Evolutionary conservation across 2,329 filamentous ascomycete genomes (phyloP), one percentile per base, ranked within the genome.

Genomic region (Colletotrichum graminicola): DNA sequence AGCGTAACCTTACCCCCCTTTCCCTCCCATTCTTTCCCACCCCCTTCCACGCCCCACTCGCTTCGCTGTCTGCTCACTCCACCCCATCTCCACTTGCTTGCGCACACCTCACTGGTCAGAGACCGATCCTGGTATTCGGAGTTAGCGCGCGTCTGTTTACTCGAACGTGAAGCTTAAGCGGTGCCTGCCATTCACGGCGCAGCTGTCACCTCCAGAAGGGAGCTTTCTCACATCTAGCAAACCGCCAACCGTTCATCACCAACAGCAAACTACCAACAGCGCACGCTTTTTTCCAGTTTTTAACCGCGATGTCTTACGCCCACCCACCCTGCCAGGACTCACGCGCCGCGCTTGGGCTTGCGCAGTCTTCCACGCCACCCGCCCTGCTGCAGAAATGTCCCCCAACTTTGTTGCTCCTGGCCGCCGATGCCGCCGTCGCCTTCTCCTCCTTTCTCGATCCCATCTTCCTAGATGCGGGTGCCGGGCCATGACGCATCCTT

Each of bases 91-190:
- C 61, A 63, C 49, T 34, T 45, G 6, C 5, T 32, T 3, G 2
- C 23, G 26, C 36, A 45, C 39, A 55, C 18, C 39, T 63, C 12
- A 55, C 21, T 63, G 61, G 61, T 21, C 39, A 63, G 34, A 34
- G 26, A 29, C 61, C 36, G 61, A 55, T 45, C 23, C 49, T 8
- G 3, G 36, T 45, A 18, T 55, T 63, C 61, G 36, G 61, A 63
- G 47, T 63, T 63, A 63, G 61, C 61, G 61, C 61, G 61, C 61
- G 61, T 63, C 61, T 63, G 61, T 63, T 63, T 39, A 41, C 49
- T 63, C 61, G 5, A 45, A 43, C 51, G 54, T 41, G 59, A 64
- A 68, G 65, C 21, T 49, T 71, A 68, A 68, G 64, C 68, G 60
- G 51, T 43, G 49, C 54, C 52, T 60, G 60, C 68, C 59, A 68